Evolutionary conservation across 768 basidiomycete genomes (phyloP), one percentile per base, ranked within the genome.

Genomic region (Lactarius hengduanensis): DNA sequence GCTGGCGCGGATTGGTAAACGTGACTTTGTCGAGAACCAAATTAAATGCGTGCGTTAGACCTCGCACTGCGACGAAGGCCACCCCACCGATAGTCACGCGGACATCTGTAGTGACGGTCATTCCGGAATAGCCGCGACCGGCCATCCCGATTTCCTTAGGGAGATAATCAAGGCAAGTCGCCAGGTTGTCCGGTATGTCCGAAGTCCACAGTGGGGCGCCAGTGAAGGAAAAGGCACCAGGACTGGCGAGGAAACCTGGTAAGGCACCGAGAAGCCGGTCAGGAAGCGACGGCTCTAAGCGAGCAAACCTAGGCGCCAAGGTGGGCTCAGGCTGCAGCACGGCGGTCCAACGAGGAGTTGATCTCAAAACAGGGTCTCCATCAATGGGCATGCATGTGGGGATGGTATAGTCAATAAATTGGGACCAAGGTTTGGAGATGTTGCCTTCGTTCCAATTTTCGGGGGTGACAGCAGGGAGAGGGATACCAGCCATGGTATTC

Each of bases 141-240:
- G 64, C 64, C 41, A 65, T 41, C 9, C 32, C 36, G 15, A 65
- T 28, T 58, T 55, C 59, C 16, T 7, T 13, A 5, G 59, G 41
- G 53, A 65, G 58, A 45, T 34, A 5, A 53, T 65, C 64, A n/a
- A 65, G 64, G 6, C 59, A 53, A 53, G 64, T 65, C 9, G 64
- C 64, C 18, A 65, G 53, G 5, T 59, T 55, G 59, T 65, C 64
- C 13, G 64, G 54, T 65, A 65, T 65, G 22, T 55, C 59, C 30
- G 59, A 65, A 15, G 41, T 30, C 58, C 38, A 61, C 22, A 65
- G 59, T 9, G 64, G 18, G 4, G 34, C 9, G 10, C 59, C 41
- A 11, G 8, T 34, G 22, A 65, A 43, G 32, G 59, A 18, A 47
- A 65, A 61, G 5, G 64, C 53, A 56, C 59, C 40, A 1, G 64